phyloP scores from a whole-genome alignment of 768 basidiomycete genomes.

The Austroboletus eburneus region DNA sequence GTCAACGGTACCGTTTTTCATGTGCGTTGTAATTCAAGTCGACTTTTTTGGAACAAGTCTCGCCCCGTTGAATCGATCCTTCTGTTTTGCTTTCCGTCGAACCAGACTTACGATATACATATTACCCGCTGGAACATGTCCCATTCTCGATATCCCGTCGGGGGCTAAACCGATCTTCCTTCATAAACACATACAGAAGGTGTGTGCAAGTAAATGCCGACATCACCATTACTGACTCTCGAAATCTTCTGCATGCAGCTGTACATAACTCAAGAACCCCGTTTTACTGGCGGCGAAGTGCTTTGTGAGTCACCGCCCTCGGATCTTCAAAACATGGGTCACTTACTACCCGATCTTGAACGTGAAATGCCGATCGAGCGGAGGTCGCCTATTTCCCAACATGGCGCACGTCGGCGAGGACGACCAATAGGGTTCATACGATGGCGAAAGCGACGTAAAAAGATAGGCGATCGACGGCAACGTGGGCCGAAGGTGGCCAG shows the following conservation, averaged over 20 bases:
- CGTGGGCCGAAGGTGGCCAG: slow-evolving; percentile 19
- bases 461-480: slow-evolving; percentile 41
- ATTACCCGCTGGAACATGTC: too few species aligned
- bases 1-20: background rate
- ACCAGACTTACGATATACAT: too few species aligned
- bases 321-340: background rate
- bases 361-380: slow-evolving; percentile 27
- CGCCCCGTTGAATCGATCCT: too few species aligned
- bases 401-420: slow-evolving; percentile 29
- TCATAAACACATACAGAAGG: background rate
- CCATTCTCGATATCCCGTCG: background rate
- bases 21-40: too few species aligned
- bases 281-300: slow-evolving; percentile 22
- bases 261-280: slow-evolving; percentile 37
- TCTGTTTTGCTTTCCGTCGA: too few species aligned
- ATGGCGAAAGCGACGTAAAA: slow-evolving; percentile 35
- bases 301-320: slow-evolving; percentile 1
- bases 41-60: too few species aligned
- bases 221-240: slow-evolving; percentile 10
- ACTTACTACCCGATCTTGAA: slow-evolving; percentile 30
- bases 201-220: background rate
- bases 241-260: slow-evolving; percentile 37
- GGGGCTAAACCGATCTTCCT: slow-evolving; percentile 2
- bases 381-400: slow-evolving; percentile 13
- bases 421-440: slow-evolving; percentile 38